phyloP scores from a whole-genome alignment of 169 alveolate genomes.

The Perkinsus chesapeaki region DNA sequence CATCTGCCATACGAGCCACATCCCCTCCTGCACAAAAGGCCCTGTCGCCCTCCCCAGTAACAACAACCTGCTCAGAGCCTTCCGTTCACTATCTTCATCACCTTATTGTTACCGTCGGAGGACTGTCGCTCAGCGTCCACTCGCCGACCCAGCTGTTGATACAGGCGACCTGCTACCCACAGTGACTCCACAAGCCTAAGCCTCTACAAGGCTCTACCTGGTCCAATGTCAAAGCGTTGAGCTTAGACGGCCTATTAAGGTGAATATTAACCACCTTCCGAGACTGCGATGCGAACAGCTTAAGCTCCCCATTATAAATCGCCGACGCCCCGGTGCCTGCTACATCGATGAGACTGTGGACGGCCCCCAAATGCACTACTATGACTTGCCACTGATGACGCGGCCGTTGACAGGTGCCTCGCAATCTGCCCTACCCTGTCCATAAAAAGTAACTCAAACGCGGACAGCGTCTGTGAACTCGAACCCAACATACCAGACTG shows the following conservation, averaged over 20 bases:
- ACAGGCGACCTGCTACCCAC: background rate
- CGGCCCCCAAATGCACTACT: background rate
- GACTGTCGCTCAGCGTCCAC: background rate
- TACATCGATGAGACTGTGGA: background rate
- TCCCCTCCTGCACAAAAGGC: constrained; percentile 84
- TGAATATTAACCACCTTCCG: background rate
- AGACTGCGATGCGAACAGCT: background rate
- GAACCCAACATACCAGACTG: background rate
- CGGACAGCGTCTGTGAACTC: background rate
- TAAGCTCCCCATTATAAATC: background rate
- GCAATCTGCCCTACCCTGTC: background rate
- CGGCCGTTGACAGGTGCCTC: background rate
- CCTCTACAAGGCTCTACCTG: background rate
- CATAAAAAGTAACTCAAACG: background rate
- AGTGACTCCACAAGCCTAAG: background rate
- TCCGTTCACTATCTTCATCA: background rate
- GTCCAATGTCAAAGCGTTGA: constrained; percentile 19
- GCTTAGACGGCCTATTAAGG: constrained; percentile 15
- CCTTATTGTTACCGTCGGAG: background rate
- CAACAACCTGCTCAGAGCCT: background rate
- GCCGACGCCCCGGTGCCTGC: background rate
- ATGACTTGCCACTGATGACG: background rate
- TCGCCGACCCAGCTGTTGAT: background rate
- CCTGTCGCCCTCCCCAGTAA: constrained; percentile 48
- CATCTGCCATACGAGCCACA: constrained; percentile 39